phyloP scores from a whole-genome alignment of 768 basidiomycete species.

The Phaffia tasmanica region DNA sequence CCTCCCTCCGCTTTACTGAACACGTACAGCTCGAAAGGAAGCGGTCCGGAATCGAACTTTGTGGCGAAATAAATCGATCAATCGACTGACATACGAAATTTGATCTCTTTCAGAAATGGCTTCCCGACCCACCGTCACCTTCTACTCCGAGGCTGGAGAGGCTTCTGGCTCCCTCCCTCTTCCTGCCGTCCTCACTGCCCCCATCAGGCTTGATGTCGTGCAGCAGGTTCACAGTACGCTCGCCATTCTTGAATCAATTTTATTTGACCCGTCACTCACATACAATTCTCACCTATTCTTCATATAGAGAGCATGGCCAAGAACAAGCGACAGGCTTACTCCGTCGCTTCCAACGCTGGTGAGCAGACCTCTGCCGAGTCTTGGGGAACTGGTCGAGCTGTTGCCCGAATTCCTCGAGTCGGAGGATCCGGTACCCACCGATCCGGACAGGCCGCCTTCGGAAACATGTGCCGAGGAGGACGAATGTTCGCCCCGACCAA shows the following conservation, averaged over 20 bases:
- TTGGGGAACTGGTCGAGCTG: conserved; percentile 99
- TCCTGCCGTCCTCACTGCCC: conserved; percentile 92
- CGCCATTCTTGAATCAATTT: conserved; percentile 4
- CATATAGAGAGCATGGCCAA: conserved; percentile 83
- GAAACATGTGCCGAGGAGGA: conserved; percentile 99
- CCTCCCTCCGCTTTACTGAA: no score
- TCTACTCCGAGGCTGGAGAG: conserved; percentile 44
- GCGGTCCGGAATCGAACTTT: no score
- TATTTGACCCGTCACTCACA: not conserved
- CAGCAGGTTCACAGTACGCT: conserved; percentile 95
- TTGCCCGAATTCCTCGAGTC: conserved; percentile 99
- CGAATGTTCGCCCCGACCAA: conserved; percentile 99
- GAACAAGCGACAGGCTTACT: conserved; percentile 94
- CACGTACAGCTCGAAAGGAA: no score
- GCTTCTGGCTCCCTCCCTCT: conserved; percentile 78
- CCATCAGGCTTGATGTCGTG: conserved; percentile 97
- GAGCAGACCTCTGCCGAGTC: conserved; percentile 93
- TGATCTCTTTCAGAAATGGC: not conserved
- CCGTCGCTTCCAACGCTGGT: conserved; percentile 94
- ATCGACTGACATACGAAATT: no score
- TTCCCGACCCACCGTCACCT: conserved; percentile 17
- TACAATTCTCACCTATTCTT: conserved; percentile 26
- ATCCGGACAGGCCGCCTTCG: conserved; percentile 97
- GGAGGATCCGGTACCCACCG: conserved; percentile 97
- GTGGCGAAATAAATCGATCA: no score